Evolutionary conservation across 1,284 basidiomycete genomes (phyloP), one percentile per base, ranked within the genome.

Genomic region (Takashimella koratensis): DNA sequence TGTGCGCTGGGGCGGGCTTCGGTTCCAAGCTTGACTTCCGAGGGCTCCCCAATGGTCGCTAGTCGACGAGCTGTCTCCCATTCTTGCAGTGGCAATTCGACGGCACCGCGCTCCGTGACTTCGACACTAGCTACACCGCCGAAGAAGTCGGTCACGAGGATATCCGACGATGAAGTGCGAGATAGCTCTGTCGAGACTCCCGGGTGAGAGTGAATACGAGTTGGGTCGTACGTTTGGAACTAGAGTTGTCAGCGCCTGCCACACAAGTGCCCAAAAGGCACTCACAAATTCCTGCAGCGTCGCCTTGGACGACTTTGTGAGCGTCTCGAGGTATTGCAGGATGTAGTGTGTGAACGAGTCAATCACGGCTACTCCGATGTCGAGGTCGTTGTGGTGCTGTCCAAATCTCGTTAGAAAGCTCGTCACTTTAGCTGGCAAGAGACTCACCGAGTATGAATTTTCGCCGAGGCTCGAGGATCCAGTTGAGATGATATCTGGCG

Each of bases 361-460:
- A 56, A 98, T 97, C 49, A 98, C 90, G 0, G 94, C 87, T 0
- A 98, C 89, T 2, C 96, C 96, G 39, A 99, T 86, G 60, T 97
- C 93, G 43, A 84, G 78, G 77, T 98, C 95, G 63, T 89, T 90
- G 70, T 91, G 88, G 68, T 98, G 86, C 89, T 95, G 63, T n/a
- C n/a, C 20, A 22, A 24, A 24, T 22, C 11, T 16, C 5, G 4
- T 21, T 3, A n/a, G 30, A 5, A n/a, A n/a, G n/a, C n/a, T n/a
- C n/a, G n/a, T n/a, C n/a, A n/a, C n/a, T n/a, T n/a, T n/a, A n/a
- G n/a, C n/a, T n/a, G n/a, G n/a, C n/a, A n/a, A n/a, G n/a, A n/a
- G 20, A 78, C 86, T 53, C 54, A 92, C 92, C 13, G 93, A 96
- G 70, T 96, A 97, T 1, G 92, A 96, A 70, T 88, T 97, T 74